Conservation (phyloP, 1,284 basidiomycete species). For the Leccinum insolens region DNA sequence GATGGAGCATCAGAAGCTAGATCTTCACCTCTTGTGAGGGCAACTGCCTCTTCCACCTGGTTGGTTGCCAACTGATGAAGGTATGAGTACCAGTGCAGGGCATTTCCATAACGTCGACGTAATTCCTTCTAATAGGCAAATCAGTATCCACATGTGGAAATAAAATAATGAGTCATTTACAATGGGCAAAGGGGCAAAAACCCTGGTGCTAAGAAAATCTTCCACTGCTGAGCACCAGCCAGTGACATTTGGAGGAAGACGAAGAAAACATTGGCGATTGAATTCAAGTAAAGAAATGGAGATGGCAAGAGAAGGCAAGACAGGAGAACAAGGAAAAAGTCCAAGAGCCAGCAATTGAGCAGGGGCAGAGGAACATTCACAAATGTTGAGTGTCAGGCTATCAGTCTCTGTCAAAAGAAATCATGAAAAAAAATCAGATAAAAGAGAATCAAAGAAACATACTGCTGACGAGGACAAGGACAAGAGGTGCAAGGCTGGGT, state of each 20-base stretch:
- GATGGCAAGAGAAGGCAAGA: neutral
- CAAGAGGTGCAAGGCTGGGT: neutral
- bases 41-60: neutral
- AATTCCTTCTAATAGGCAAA: neutral
- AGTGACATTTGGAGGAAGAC: neutral
- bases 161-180: neutral
- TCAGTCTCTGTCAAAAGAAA: neutral
- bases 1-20: neutral
- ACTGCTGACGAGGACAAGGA: neutral
- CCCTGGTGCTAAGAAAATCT: neutral
- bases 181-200: neutral
- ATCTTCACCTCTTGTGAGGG: neutral
- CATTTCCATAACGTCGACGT: neutral
- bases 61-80: neutral
- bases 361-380: neutral
- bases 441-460: neutral
- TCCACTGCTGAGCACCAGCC: slow-evolving; percentile 1
- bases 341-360: neutral
- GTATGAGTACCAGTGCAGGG: neutral
- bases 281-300: neutral
- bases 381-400: neutral
- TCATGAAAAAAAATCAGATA: neutral
- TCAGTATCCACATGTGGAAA: neutral
- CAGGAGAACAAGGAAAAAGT: neutral
- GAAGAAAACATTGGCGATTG: neutral